These are phyloP conservation scores for Russula dissimulans DNA, from an alignment of 768 basidiomycete species.

Conservation along the genomic window DNA sequence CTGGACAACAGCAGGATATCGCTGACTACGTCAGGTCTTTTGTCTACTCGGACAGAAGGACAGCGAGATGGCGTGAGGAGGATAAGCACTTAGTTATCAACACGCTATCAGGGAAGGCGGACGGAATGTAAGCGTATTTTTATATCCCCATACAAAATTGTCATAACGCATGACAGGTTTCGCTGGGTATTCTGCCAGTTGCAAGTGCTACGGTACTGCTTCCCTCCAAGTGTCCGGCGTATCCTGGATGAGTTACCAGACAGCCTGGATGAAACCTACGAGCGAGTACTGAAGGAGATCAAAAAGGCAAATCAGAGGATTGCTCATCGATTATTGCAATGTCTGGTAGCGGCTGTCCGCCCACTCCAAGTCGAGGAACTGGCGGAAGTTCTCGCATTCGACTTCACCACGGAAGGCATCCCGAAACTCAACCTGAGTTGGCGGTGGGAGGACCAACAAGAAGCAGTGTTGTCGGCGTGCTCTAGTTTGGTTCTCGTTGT, in stretches of 20 bases:
- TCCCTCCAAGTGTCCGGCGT: not conserved
- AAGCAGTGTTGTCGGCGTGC: not conserved
- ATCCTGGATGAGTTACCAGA: not conserved
- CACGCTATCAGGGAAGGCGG: not conserved
- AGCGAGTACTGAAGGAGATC: not conserved
- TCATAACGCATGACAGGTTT: not conserved
- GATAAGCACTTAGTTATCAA: not conserved
- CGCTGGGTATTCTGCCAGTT: not conserved
- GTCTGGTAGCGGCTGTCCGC: not conserved
- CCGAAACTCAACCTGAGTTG: not conserved
- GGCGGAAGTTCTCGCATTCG: conserved; percentile 1
- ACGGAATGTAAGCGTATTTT: not conserved
- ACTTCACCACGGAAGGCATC: not conserved
- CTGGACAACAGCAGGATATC: conserved; percentile 1
- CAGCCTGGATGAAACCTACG: not conserved
- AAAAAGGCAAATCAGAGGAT: not conserved
- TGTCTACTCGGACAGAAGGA: not conserved
- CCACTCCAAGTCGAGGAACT: not conserved
- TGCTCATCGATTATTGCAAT: conserved; percentile 1
- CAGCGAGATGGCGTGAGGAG: not conserved
- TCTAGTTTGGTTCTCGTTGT: not conserved
- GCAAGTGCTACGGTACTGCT: not conserved
- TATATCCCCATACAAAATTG: too few relatives aligned
- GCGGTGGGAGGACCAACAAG: not conserved
- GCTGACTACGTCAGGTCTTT: not conserved